Base-by-base conservation (phyloP, 225 moss, liverwort and hornwort genomes). In the Anthoceros angustus region DNA sequence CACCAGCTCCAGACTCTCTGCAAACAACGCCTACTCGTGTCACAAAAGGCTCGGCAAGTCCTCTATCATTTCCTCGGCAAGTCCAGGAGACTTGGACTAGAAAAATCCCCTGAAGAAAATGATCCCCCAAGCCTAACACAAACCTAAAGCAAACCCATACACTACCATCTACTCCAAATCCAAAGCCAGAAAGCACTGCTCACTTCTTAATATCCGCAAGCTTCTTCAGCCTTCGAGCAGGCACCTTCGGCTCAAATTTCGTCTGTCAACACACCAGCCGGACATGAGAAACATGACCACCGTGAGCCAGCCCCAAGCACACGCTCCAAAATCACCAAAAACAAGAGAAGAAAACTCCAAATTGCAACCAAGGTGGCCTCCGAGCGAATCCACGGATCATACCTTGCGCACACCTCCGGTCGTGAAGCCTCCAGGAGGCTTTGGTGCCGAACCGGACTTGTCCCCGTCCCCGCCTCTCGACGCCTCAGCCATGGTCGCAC, bases 361-460 rank as follows among this genome's bases (percentile, higher is more conserved):
- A 11, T 46, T 11, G 45, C 45, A 11, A 46, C 16, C 32, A 4
- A 46, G 11, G 1, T 16, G 11, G 45, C 45, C 16, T 46, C 5
- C 16, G 2, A 16, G 45, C 1, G 45, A 11, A 46, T 46, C 11
- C 0, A 5, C 5, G 23, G 55, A 20, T 5, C 23, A 8, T 55
- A 55, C 55, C 55, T 55, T 55, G 55, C 55, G 55, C n/a, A 55
- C 55, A 20, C 55, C 55, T 15, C 55, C 55, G 14, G 55, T 55
- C 23, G 55, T 55, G 55, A 55, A 55, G 55, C 55, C 23, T 18
- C 5, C 55, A 15, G 55, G n/a, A 15, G n/a, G n/a, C 55, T 20
- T 55, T 55, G 7, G 55, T 15, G 8, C 55, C 23, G 6, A 18
- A 20, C 55, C n/a, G 14, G 55, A 55, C 18, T 15, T 23, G n/a